Percentiles rank a stretch among this genome's conserved stretches.
Evolutionary conservation across 2,329 filamentous ascomycete genomes (phyloP).

Genomic region (Beauveria medogensis): DNA sequence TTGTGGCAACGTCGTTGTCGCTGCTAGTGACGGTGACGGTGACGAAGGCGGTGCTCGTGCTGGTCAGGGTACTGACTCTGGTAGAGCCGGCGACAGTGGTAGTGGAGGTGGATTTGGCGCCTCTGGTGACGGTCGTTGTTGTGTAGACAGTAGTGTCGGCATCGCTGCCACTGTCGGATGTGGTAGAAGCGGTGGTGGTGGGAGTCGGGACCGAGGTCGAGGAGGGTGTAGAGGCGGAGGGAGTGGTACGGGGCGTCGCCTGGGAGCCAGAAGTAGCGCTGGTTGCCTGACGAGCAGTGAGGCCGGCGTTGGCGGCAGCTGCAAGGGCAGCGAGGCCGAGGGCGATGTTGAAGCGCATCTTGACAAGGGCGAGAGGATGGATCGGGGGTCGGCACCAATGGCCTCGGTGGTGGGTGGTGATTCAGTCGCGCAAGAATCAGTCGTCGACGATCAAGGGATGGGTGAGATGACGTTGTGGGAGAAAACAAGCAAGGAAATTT

Average conservation of each 20-base stretch:
- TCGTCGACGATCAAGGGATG: slow-evolving; percentile 2
- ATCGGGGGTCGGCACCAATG: slow-evolving; percentile 1
- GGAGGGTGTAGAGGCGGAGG: neutral
- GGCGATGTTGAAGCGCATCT: slow-evolving; percentile 10
- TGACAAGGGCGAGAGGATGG: neutral
- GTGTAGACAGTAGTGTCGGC: slow-evolving; percentile 22
- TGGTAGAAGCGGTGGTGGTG: neutral
- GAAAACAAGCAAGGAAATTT: neutral
- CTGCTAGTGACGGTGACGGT: slow-evolving; percentile 30
- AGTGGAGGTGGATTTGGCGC: slow-evolving; percentile 8
- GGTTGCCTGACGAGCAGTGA: neutral
- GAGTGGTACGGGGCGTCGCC: neutral
- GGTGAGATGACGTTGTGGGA: neutral
- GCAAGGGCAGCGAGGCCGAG: slow-evolving; percentile 18
- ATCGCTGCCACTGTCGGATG: neutral
- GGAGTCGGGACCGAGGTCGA: no score
- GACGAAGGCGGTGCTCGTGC: slow-evolving; percentile 23
- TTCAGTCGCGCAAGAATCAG: neutral
- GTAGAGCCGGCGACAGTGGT: slow-evolving; percentile 13
- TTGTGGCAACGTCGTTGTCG: slow-evolving; percentile 28
- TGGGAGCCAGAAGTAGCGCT: neutral
- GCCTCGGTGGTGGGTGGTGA: neutral
- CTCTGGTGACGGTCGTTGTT: slow-evolving; percentile 24
- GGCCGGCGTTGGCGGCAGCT: slow-evolving; percentile 13
- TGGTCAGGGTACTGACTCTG: slow-evolving; percentile 13